Evolutionary conservation across 78 protist species (phyloP).

Genomic region (Corallochytrium limacisporum): DNA sequence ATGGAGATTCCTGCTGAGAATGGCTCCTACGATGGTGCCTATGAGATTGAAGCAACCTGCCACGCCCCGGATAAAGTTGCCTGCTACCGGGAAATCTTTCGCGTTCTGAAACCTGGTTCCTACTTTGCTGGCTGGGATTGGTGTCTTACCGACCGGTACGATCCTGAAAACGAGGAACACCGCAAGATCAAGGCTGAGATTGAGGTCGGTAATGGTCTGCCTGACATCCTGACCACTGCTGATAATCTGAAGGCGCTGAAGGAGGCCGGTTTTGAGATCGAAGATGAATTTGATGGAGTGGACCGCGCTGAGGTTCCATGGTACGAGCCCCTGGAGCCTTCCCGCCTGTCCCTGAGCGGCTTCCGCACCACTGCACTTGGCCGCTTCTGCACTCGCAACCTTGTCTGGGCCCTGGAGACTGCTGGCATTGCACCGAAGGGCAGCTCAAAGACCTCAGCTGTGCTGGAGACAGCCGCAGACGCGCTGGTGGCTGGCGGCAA

Average conservation of each 20-base stretch:
- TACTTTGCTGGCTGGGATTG: conserved; percentile 65
- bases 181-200: conserved; percentile 47
- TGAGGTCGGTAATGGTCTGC: conserved; percentile 68
- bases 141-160: conserved; percentile 64
- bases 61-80: conserved; percentile 64
- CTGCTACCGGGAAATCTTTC: conserved; percentile 50
- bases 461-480: conserved; percentile 52
- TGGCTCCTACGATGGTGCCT: conserved; percentile 59
- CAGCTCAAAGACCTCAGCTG: conserved; percentile 6
- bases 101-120: conserved; percentile 75
- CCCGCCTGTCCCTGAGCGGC: background rate
- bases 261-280: conserved; percentile 57
- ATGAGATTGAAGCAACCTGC: conserved; percentile 78
- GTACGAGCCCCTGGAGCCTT: conserved; percentile 29
- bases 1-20: conserved; percentile 49
- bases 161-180: conserved; percentile 37
- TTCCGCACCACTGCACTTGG: conserved; percentile 14
- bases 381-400: conserved; percentile 3
- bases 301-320: conserved; percentile 2
- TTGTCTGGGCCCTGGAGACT: conserved; percentile 11
- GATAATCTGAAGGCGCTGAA: conserved; percentile 25
- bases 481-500: conserved; percentile 63
- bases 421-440: conserved; percentile 26
- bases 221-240: conserved; percentile 35
- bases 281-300: background rate